These are phyloP conservation scores for Xylaria sp. DNA, from an alignment of 2,329 filamentous ascomycete species.

Conservation along the genomic window DNA sequence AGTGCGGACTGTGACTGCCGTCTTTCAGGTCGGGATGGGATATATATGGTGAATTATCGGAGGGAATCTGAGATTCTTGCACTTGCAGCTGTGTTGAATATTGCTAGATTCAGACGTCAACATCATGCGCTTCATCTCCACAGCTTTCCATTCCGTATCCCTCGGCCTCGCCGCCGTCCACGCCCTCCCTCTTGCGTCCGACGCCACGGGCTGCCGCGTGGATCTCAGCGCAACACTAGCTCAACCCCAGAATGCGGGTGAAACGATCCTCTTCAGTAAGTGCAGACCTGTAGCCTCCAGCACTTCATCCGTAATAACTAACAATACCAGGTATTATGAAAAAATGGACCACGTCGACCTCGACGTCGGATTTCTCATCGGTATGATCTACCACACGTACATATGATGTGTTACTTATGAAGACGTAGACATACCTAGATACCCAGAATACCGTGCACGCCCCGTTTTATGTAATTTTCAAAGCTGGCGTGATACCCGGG, in stretches of 20 bases:
- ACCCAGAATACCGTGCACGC: conserved; percentile 10
- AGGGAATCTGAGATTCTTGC: too few species aligned
- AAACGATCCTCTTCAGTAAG: conserved; percentile 13
- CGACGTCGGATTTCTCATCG: conserved; percentile 9
- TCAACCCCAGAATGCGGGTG: conserved; percentile 10
- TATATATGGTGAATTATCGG: too few species aligned
- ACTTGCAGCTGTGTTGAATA: too few species aligned
- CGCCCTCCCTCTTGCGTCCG: conserved; percentile 1
- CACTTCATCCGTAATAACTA: background rate
- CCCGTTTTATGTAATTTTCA: conserved; percentile 14
- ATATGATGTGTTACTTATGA: background rate
- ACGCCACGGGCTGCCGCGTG: conserved; percentile 7
- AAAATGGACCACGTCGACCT: conserved; percentile 9
- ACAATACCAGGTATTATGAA: conserved; percentile 7
- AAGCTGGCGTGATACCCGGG: conserved; percentile 9
- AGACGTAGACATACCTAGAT: conserved; percentile 11
- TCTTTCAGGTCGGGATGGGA: too few species aligned
- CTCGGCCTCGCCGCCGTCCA: conserved; percentile 12
- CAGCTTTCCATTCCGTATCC: too few species aligned
- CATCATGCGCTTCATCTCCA: too few species aligned
- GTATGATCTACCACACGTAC: conserved; percentile 2
- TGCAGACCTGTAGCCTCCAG: too few species aligned
- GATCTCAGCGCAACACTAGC: conserved; percentile 4
- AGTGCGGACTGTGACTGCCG: too few species aligned
- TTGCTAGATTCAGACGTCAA: too few species aligned